phyloP scores from a whole-genome alignment of 495 filamentous ascomycete genomes.

The Durotheca rogersii region DNA sequence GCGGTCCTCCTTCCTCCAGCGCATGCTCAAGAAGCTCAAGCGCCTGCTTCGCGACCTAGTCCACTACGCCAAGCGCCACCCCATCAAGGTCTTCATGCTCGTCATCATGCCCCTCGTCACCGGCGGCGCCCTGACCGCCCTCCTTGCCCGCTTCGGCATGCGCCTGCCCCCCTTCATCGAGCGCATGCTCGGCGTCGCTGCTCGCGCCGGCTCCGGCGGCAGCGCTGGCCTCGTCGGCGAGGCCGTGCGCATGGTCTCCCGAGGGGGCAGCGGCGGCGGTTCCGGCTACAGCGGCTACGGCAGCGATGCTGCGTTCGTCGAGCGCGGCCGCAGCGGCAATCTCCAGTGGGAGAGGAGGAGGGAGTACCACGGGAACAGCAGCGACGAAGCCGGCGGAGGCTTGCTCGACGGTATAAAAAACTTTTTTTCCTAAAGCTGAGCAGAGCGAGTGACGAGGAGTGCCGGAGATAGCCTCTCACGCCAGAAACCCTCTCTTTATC shows the following conservation, averaged over 20 bases:
- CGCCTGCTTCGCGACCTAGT: constrained; percentile 71
- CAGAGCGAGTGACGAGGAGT: too few species aligned
- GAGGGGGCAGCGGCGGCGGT: constrained; percentile 26
- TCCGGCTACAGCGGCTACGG: constrained; percentile 16
- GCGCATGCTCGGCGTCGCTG: constrained; percentile 56
- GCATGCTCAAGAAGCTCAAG: constrained; percentile 67
- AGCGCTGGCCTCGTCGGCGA: constrained; percentile 55
- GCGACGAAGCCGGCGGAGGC: constrained; percentile 28
- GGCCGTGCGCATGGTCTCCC: constrained; percentile 46
- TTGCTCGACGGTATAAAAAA: constrained; percentile 30
- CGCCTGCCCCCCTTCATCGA: constrained; percentile 62
- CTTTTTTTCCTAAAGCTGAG: constrained; percentile 30
- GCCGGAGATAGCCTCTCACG: too few species aligned
- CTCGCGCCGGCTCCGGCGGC: constrained; percentile 50
- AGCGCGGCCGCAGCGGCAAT: constrained; percentile 36
- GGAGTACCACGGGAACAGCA: constrained; percentile 38
- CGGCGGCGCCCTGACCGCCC: constrained; percentile 70
- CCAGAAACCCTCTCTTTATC: too few species aligned
- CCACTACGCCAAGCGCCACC: constrained; percentile 74
- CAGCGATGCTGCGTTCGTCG: constrained; percentile 21
- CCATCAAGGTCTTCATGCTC: constrained; percentile 79
- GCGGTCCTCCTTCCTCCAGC: constrained; percentile 71
- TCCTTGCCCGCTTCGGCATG: constrained; percentile 74
- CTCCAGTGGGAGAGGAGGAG: constrained; percentile 46
- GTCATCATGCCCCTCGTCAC: constrained; percentile 82